Base-by-base conservation (phyloP, 1,284 basidiomycete species). In the Moesziomyces parantarcticus region DNA sequence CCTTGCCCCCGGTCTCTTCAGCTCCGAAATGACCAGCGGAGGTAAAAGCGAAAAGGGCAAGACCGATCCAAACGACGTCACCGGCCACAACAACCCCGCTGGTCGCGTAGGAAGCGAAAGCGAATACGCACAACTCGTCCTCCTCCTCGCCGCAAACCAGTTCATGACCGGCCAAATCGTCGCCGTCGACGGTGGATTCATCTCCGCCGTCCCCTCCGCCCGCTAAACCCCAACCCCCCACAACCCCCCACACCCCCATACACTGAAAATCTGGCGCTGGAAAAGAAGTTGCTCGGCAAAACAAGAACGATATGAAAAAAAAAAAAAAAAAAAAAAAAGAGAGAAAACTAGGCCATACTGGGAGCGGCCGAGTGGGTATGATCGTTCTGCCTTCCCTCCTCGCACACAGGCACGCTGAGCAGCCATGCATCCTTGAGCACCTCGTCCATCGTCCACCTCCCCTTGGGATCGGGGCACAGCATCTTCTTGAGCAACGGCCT, bases 391-490 rank as follows among this genome's bases (percentile, higher is more conserved):
- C 40, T 65, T 0, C 65, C 70, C 47, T 68, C 53, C 23, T 68
- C 65, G 36, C 70, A 73, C 16, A 73, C 20, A 18, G 61, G 61
- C 14, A 73, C 70, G 10, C 47, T 45, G 16, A 60, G 23, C 63
- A 97, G 86, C 95, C 95, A 99, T 50, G 90, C 83, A 81, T 97
- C 90, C 76, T 88, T 88, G 63, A 96, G 86, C 50, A 92, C 89
- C 52, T 95, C 92, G 73, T 98, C 95, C 76, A 96, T 92, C 52
- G 89, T 86, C 75, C 87, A 88, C 23, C 96, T 87, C 44, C 87
- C 85, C 85, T 92, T 92, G 18, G 95, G 94, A 82, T 97, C 92
- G 1, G 96, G 96, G 81, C 97, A 93, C 50, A 99, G 88, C 95
- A 99, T 99, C 87, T 91, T 91, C 79, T 95, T 90, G 68, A 99